These are phyloP conservation scores for Globisporangium cylindrosporum DNA, from an alignment of 352 stramenopile species.

Conservation along the genomic window DNA sequence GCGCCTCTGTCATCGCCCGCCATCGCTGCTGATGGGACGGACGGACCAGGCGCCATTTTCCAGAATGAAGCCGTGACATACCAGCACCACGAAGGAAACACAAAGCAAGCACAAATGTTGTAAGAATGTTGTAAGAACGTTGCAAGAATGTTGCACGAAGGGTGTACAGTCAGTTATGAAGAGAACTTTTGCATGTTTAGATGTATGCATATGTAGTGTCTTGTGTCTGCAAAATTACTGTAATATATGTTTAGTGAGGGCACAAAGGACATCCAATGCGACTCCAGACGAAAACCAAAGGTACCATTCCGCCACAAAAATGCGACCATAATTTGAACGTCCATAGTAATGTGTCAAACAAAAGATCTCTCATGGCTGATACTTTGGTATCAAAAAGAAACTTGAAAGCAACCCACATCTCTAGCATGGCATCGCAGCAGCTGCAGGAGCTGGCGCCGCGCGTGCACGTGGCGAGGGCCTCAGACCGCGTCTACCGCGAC, in stretches of 20 bases:
- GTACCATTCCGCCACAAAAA: not conserved
- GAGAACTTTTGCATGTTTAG: too few species aligned
- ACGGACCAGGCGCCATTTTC: not conserved
- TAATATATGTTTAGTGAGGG: too few species aligned
- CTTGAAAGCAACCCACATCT: not conserved
- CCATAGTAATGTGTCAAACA: not conserved
- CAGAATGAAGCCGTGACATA: not conserved
- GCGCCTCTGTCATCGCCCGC: not conserved
- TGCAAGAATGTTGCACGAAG: too few species aligned
- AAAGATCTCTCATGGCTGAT: not conserved
- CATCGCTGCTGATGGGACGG: not conserved
- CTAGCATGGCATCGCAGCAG: not conserved
- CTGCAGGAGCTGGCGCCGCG: constrained; percentile 29
- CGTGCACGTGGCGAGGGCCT: constrained; percentile 48
- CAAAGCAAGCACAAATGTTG: too few species aligned
- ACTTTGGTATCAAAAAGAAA: not conserved
- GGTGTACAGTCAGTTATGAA: too few species aligned
- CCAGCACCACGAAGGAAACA: too few species aligned
- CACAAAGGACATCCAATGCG: not conserved
- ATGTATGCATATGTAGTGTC: too few species aligned
- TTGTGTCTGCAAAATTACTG: too few species aligned
- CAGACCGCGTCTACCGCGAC: constrained; percentile 92
- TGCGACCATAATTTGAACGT: not conserved
- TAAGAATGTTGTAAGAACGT: too few species aligned
- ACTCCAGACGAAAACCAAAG: not conserved